Evolutionary conservation across 768 basidiomycete genomes (phyloP).

Genomic region (Suillus weaverae): DNA sequence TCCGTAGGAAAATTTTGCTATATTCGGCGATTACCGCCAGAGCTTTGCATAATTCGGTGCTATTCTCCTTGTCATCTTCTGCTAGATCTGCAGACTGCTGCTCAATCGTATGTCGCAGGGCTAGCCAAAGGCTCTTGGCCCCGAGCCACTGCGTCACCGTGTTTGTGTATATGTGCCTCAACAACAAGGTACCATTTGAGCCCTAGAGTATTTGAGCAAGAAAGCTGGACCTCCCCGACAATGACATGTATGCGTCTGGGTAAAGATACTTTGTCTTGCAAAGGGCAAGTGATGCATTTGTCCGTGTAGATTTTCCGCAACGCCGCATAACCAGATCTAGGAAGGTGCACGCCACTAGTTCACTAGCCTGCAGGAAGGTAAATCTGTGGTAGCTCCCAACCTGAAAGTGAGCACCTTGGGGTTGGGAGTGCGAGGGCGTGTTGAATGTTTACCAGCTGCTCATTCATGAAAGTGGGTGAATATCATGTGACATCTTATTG

Average conservation of each 20-base stretch:
- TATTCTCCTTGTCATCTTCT: neutral
- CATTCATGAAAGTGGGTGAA: neutral
- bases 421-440: neutral
- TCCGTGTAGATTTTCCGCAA: neutral
- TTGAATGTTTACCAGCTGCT: neutral
- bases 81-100: neutral
- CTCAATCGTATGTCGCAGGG: neutral
- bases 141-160: neutral
- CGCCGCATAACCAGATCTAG: neutral
- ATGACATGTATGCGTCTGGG: neutral
- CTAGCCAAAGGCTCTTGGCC: neutral
- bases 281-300: neutral
- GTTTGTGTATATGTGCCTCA: constrained; percentile 6
- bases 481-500: neutral
- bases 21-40: neutral
- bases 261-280: neutral
- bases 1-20: neutral
- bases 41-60: neutral
- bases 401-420: neutral
- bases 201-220: neutral
- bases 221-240: neutral
- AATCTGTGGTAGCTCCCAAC: neutral
- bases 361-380: neutral
- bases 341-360: neutral
- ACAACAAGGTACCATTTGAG: neutral